Evolutionary conservation across 768 basidiomycete species (phyloP).

Genomic region (Mrakia frigida): DNA sequence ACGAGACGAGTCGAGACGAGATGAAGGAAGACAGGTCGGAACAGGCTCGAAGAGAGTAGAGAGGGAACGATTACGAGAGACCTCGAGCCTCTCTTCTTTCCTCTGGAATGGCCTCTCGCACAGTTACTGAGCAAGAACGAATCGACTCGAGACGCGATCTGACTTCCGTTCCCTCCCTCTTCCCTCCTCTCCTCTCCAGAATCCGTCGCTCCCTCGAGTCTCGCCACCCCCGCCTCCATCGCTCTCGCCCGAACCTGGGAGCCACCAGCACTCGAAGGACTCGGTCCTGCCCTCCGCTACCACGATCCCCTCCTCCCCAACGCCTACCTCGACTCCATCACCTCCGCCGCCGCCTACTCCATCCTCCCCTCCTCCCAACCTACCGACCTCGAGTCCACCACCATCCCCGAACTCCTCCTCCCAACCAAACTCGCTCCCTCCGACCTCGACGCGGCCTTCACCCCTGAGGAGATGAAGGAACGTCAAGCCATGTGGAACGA

Average conservation of each 20-base stretch:
- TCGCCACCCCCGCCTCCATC: background rate
- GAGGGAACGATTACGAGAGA: background rate
- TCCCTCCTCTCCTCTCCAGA: background rate
- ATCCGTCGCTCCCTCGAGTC: background rate
- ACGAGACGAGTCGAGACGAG: background rate
- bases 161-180: no score
- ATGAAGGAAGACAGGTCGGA: background rate
- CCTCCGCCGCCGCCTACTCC: background rate
- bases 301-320: background rate
- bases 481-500: no score
- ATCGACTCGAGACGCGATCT: background rate
- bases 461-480: background rate
- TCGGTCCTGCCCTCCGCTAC: background rate
- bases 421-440: background rate
- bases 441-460: background rate
- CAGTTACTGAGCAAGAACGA: background rate
- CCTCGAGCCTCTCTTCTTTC: background rate
- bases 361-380: background rate
- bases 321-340: conserved; percentile 2
- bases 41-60: no score
- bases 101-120: no score
- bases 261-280: background rate
- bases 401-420: background rate
- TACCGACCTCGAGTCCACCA: no score
- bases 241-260: background rate